phyloP scores from a whole-genome alignment of 2,329 filamentous ascomycete genomes.

The Curvularia sp. region DNA sequence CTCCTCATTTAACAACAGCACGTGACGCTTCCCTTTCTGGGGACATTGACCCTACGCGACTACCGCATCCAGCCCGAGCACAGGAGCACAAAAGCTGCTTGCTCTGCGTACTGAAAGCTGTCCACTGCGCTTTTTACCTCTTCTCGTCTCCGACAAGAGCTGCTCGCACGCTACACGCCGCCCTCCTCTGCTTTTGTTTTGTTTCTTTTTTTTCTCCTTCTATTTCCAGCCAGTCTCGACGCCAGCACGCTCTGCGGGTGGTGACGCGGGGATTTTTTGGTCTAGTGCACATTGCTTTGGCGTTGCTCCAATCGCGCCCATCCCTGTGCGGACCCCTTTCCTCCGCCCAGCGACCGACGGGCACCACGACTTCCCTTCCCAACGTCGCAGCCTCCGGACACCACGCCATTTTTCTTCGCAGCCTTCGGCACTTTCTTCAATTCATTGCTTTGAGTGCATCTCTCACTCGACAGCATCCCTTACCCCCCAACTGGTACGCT shows the following conservation, averaged over 20 bases:
- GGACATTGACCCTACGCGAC: constrained; percentile 33
- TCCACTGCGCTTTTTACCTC: constrained; percentile 33
- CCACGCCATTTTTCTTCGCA: constrained; percentile 40
- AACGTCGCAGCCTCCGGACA: constrained; percentile 43
- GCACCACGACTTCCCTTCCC: constrained; percentile 47
- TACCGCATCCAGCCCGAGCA: constrained; percentile 24
- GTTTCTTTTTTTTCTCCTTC: constrained; percentile 6
- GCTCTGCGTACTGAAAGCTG: constrained; percentile 22
- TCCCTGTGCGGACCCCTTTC: constrained; percentile 49
- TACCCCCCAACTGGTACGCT: constrained; percentile 48
- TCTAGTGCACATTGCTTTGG: constrained; percentile 45
- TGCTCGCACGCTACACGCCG: not conserved
- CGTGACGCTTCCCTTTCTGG: constrained; percentile 41
- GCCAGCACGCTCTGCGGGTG: constrained; percentile 14
- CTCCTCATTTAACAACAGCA: constrained; percentile 26
- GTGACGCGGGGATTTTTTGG: constrained; percentile 43
- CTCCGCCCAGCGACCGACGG: constrained; percentile 40
- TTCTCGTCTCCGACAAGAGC: not conserved
- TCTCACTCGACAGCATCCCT: constrained; percentile 47
- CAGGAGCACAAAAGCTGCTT: constrained; percentile 23
- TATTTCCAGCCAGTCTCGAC: constrained; percentile 13
- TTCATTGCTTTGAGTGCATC: constrained; percentile 46
- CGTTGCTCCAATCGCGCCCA: constrained; percentile 46
- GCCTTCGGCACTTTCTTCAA: constrained; percentile 29
- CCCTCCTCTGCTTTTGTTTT: not conserved